Conservation (phyloP, 2,329 filamentous ascomycete genomes). For the Colletotrichum tanaceti region DNA sequence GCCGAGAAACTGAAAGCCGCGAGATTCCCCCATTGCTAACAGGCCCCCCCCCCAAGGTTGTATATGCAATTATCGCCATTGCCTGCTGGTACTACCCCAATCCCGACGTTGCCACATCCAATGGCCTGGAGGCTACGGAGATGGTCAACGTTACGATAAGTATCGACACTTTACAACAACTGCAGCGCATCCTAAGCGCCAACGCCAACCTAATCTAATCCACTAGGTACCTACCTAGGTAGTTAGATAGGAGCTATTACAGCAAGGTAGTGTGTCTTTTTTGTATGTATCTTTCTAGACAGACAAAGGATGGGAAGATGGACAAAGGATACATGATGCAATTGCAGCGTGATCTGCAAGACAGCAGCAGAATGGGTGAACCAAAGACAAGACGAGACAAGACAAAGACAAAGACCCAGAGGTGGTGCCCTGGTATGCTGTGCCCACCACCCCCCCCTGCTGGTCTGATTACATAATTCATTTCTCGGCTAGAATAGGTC, state of each 20-base stretch:
- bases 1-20: background rate
- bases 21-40: background rate
- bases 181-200: slow-evolving; percentile 44
- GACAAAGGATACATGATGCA: no score
- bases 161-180: slow-evolving; percentile 45
- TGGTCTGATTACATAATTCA: background rate
- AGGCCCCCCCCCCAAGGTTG: slow-evolving; percentile 43
- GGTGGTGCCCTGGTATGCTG: no score
- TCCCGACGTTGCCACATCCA: slow-evolving; percentile 52
- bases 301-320: no score
- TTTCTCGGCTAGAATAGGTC: background rate
- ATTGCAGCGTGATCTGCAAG: no score
- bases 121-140: slow-evolving; percentile 44
- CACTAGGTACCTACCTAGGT: no score
- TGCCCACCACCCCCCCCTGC: no score
- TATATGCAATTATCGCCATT: slow-evolving; percentile 59
- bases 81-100: slow-evolving; percentile 60
- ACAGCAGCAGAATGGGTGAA: no score
- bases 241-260: background rate
- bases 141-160: slow-evolving; percentile 49
- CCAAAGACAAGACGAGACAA: no score
- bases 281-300: no score
- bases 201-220: no score
- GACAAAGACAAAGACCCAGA: no score
- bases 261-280: no score